phyloP scores from a whole-genome alignment of 1,284 basidiomycete species.

The Naganishia sp. region DNA sequence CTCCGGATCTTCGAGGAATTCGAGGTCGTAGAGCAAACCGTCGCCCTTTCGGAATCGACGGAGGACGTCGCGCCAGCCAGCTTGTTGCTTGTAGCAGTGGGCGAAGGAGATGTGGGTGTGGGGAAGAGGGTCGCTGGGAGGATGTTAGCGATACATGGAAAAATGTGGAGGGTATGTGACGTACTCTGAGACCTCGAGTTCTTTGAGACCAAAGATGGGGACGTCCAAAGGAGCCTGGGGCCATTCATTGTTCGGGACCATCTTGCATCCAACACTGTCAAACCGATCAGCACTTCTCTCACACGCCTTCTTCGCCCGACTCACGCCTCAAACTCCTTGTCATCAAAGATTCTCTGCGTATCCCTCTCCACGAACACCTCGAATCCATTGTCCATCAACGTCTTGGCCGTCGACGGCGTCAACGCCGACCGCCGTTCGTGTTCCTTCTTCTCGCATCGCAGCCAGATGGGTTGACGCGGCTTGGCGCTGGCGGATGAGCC shows the following conservation, averaged over 20 bases:
- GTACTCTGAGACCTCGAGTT: conserved; percentile 74
- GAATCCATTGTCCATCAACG: conserved; percentile 87
- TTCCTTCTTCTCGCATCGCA: conserved; percentile 91
- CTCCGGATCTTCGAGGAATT: conserved; percentile 84
- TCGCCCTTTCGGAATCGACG: conserved; percentile 82
- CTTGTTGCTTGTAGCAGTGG: conserved; percentile 97
- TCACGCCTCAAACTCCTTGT: conserved; percentile 88
- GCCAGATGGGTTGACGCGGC: conserved; percentile 64
- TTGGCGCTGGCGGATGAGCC: conserved; percentile 46
- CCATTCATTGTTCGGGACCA: conserved; percentile 91
- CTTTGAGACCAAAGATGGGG: conserved; percentile 95
- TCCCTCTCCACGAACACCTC: conserved; percentile 91
- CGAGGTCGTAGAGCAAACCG: conserved; percentile 92
- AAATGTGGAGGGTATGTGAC: conserved; percentile 23
- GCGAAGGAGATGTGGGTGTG: conserved; percentile 99
- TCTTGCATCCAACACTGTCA: conserved; percentile 78
- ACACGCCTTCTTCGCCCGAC: conserved; percentile 47
- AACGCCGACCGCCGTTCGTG: conserved; percentile 92
- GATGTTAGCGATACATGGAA: neutral
- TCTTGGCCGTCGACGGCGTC: conserved; percentile 88
- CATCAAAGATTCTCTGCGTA: conserved; percentile 91
- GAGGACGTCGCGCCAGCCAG: conserved; percentile 86
- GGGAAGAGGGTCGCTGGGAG: conserved; percentile 64
- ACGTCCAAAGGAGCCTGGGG: conserved; percentile 67
- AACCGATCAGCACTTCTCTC: conserved; percentile 20